phyloP scores from a whole-genome alignment of 1,284 basidiomycete genomes.

The Puccinia horiana region DNA sequence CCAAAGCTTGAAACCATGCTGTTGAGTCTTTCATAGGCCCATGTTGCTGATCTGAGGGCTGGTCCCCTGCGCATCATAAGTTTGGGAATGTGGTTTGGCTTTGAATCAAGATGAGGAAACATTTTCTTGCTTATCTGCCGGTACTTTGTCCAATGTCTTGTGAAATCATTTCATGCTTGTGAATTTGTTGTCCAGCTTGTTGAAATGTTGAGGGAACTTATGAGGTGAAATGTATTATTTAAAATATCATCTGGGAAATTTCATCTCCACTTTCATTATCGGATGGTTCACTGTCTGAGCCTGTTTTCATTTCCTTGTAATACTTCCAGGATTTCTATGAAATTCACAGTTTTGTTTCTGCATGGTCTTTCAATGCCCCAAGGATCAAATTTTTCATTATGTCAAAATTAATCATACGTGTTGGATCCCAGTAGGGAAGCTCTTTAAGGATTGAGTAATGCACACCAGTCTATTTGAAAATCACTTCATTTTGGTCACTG shows the following conservation, averaged over 20 bases:
- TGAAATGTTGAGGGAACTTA: too few species aligned
- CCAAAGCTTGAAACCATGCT: too few species aligned
- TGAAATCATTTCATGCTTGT: too few species aligned
- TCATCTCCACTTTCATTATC: conserved; percentile 9
- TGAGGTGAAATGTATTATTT: not conserved
- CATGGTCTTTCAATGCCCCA: conserved; percentile 10
- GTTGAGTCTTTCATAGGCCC: too few species aligned
- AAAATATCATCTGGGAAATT: not conserved
- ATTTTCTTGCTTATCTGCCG: too few species aligned
- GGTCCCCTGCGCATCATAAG: too few species aligned
- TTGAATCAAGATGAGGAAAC: too few species aligned
- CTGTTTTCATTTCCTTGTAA: not conserved
- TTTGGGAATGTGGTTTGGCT: too few species aligned
- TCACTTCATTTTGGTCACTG: not conserved
- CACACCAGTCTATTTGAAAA: conserved; percentile 8
- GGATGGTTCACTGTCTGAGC: not conserved
- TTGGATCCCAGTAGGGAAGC: conserved; percentile 30
- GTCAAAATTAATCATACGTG: conserved; percentile 19
- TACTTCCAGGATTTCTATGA: not conserved
- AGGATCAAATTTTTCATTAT: conserved; percentile 28
- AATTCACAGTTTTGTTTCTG: not conserved
- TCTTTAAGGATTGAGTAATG: conserved; percentile 18
- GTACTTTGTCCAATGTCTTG: too few species aligned
- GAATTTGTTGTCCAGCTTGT: too few species aligned
- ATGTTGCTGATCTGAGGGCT: too few species aligned